Evolutionary conservation across 163 green algal species (phyloP).

Genomic region (Scenedesmus sp.): DNA sequence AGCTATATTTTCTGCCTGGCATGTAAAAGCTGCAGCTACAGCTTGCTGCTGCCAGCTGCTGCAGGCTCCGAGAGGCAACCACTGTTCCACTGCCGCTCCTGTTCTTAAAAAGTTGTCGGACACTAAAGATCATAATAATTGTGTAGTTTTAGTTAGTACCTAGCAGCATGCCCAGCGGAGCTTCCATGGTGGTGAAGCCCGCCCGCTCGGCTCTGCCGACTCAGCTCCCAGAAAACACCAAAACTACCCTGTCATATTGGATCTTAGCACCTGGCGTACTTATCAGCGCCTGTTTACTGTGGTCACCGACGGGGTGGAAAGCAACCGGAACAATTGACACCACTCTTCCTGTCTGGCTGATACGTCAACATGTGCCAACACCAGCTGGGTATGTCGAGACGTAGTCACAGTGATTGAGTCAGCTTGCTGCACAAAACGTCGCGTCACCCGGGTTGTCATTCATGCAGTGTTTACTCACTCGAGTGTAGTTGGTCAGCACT

Average conservation of each 20-base stretch:
- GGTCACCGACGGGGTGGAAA: neutral
- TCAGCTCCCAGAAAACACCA: neutral
- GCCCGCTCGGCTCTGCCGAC: neutral
- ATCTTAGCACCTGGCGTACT: neutral
- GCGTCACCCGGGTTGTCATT: neutral
- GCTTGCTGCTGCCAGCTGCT: conserved; percentile 3
- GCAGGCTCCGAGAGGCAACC: neutral
- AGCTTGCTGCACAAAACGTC: neutral
- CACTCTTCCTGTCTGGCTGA: neutral
- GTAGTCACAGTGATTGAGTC: neutral
- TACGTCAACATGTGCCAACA: neutral
- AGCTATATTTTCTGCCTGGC: neutral
- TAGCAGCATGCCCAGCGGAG: neutral
- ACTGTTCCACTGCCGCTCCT: neutral
- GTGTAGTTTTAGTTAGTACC: neutral
- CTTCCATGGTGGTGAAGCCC: neutral
- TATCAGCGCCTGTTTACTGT: neutral
- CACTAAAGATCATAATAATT: neutral
- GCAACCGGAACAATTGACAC: neutral
- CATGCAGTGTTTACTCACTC: neutral
- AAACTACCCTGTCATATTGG: neutral
- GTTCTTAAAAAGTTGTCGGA: no score
- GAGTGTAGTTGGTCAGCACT: neutral
- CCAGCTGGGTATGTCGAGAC: neutral
- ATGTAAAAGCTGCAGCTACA: neutral